Base-by-base conservation (phyloP, 2,329 filamentous ascomycete species). In the Sclerotinia subarctica region DNA sequence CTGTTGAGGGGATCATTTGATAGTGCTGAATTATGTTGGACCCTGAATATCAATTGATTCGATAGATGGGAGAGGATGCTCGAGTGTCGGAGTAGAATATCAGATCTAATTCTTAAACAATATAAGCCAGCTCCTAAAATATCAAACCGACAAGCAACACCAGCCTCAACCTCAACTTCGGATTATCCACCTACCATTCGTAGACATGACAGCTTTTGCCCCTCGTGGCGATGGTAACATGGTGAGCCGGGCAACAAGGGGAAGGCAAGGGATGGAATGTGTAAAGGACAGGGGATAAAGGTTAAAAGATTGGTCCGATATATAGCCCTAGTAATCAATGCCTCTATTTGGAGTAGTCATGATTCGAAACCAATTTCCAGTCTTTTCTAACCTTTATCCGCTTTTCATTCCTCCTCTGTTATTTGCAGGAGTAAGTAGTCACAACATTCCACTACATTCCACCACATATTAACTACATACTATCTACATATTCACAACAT, bases 191-290 rank as follows among this genome's bases (percentile, higher is more conserved):
- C 29, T 35, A 29, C 19, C 52, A 35, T 35, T 35, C 52, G n/a
- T 1, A 32, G 26, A 35, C 29, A n/a, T 7, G 21, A 6, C 29
- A 54, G 29, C 5, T 21, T 32, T 32, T 11, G 17, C 32, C 29
- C 52, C 52, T 54, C 52, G 52, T 54, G 52, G 52, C 29, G 52
- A 54, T n/a, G 52, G 29, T 35, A n/a, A 54, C 29, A 54, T 54
- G 32, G 32, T 54, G 32, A 32, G 52, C 38, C 38, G 29, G 52
- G 52, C 52, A 32, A 3, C 10, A 13, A 54, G 52, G 52, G 52
- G 52, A 11, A 53, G n/a, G 52, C 52, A 54, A 54, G 52, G 52
- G 52, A 29, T 47, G 8, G 19, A 54, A 42, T 42, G 1, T 54
- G 2, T 54, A 26, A n/a, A 19, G 21, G 5, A 17, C 38, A 42